Evolutionary conservation across 2,329 filamentous ascomycete genomes (phyloP), one percentile per base, ranked within the genome.

Genomic region (Teratosphaeriaceae sp.): DNA sequence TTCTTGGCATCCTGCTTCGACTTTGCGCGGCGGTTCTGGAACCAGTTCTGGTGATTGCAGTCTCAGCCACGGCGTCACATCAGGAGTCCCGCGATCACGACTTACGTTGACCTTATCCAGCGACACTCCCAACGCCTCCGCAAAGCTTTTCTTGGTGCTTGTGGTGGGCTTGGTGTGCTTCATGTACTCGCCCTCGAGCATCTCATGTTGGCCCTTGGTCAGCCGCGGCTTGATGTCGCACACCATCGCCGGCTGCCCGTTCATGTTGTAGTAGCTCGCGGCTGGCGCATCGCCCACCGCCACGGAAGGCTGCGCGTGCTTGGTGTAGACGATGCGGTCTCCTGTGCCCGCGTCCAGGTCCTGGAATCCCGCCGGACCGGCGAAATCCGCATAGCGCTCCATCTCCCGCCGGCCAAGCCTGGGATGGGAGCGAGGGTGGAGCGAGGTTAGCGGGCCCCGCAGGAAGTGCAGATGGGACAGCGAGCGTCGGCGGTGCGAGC

Each of bases 91-190:
- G 31, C 26, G 24, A 36, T 23, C 31, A 40, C n/a, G 15, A 67
- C 70, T 59, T 56, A 73, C 71, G 50, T 74, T 74, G 58, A 74
- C 70, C 62, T 74, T 74, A 58, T 74, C 71, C 44, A 74, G 58
- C 26, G 71, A 69, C 21, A 74, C 70, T 37, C 65, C 64, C 21
- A 74, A 60, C 16, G 57, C 55, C 46, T 71, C 65, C 31, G 71
- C 71, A 46, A 73, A 73, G 33, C 64, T 63, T 59, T 72, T 73
- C 59, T 74, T 74, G 30, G 65, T 67, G 55, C 59, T 65, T 27
- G 71, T 74, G 50, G 64, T 71, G 22, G 71, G 71, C 60, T 74
- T 74, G 49, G 63, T 60, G 56, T 73, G 68, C 47, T 64, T 59
- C 53, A 65, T 63, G 52, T 71, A 74, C 47, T 74, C 67, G 27